Conservation (phyloP, 2,329 filamentous ascomycete genomes). For the Colletotrichum tropicale region DNA sequence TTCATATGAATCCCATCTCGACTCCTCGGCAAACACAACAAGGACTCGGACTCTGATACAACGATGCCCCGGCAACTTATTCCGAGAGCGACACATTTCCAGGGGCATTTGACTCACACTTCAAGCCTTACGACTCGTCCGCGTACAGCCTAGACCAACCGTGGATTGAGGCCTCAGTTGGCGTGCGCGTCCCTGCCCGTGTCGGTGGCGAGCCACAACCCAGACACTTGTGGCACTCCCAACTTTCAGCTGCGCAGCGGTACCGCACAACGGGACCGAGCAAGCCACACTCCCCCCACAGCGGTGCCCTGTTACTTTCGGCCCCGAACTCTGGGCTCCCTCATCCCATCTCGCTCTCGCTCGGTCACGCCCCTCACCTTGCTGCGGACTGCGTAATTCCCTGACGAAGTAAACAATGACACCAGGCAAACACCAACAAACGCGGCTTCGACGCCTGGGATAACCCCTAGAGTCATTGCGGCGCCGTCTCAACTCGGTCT, state of each 20-base stretch:
- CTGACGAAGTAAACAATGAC: background rate
- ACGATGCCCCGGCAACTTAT: background rate
- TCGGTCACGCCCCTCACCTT: background rate
- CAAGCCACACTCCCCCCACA: background rate
- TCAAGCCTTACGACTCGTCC: slow-evolving; percentile 3
- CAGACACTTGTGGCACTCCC: background rate
- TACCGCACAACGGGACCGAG: slow-evolving; percentile 4
- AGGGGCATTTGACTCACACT: slow-evolving; percentile 5
- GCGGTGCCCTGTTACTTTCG: background rate
- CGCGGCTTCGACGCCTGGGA: background rate
- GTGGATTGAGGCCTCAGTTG: background rate
- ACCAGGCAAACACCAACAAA: background rate
- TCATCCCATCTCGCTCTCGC: background rate
- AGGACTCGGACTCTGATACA: background rate
- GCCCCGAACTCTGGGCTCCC: slow-evolving; percentile 1
- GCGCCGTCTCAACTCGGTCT: background rate
- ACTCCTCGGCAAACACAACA: background rate
- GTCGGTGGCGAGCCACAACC: slow-evolving; percentile 2
- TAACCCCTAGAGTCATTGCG: background rate
- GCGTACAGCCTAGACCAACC: background rate
- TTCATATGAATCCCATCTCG: background rate
- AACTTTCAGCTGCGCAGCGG: background rate
- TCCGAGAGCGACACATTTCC: background rate
- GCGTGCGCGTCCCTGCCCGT: slow-evolving; percentile 5
- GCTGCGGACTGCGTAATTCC: background rate